Evolutionary conservation across 306 rosid species (phyloP).

Genomic region (Trifolium subterraneum): DNA sequence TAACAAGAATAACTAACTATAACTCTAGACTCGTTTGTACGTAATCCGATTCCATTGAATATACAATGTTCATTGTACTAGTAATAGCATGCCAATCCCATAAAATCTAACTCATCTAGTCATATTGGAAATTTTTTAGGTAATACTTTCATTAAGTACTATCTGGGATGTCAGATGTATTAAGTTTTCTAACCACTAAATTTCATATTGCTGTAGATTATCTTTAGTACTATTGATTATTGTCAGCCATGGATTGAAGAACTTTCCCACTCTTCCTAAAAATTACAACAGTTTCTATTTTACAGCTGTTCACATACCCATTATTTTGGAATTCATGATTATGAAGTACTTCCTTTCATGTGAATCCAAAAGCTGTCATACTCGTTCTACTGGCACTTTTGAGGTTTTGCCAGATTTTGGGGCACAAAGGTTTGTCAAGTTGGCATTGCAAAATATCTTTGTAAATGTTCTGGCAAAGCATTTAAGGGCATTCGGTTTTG

Average conservation of each 20-base stretch:
- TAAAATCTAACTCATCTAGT: too few species aligned
- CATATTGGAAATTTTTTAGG: too few species aligned
- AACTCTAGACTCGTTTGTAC: too few species aligned
- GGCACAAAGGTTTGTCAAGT: conserved; percentile 13
- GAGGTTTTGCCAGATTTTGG: conserved; percentile 12
- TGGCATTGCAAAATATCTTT: conserved; percentile 35
- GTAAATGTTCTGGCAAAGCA: conserved; percentile 15
- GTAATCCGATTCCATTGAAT: too few species aligned
- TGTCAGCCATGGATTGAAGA: conserved; percentile 6
- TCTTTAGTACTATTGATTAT: neutral
- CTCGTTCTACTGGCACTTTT: conserved; percentile 11
- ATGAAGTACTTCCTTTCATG: conserved; percentile 19
- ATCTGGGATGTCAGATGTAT: too few species aligned
- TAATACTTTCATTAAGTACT: too few species aligned
- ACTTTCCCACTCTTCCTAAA: neutral
- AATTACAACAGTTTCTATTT: conserved; percentile 8
- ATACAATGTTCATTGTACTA: too few species aligned
- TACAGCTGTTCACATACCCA: conserved; percentile 30
- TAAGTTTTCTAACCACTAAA: too few species aligned
- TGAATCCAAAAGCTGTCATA: conserved; percentile 31
- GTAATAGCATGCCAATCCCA: too few species aligned
- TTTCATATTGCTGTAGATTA: too few species aligned
- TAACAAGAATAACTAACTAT: too few species aligned
- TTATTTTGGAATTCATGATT: conserved; percentile 32
- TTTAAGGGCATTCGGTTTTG: conserved; percentile 9